Evolutionary conservation across 805 yeast species (phyloP), one percentile per base, ranked within the genome.

Genomic region (Starmera dryadoides): DNA sequence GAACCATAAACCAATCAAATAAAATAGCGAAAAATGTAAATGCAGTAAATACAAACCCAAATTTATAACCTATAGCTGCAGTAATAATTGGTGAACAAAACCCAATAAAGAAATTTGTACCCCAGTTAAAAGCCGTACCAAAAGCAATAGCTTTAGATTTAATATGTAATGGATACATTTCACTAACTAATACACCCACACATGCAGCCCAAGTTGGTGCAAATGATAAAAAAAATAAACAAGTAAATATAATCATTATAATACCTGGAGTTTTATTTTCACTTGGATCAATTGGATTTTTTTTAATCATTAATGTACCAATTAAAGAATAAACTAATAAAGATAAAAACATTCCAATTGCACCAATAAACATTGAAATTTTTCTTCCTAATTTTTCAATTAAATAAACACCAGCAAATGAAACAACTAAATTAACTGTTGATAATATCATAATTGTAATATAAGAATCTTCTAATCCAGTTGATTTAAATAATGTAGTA

Each of bases 11-110:
- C 6, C 72, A 67, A 18, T 69, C 55, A 49, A 69, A 69, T 39
- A 59, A 68, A 56, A 78, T 46, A 18, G 59, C 50, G 26, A 47
- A 61, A 26, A 73, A 52, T 55, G 71, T 58, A 47, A 75, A 72
- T 0, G 77, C 79, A n/a, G 72, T 54, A 38, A 61, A 61, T 12
- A 79, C 75, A 52, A 69, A 77, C 7, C 88, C 87, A 54, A 75
- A 73, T 47, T 68, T 66, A 59, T 78, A 80, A 41, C 78, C 80
- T 46, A 81, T 71, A 20, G 66, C 59, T 9, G 63, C 59, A 9
- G 77, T 75, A 42, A 81, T 69, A 48, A 73, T 68, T 7, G 88
- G 87, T 18, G 84, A 78, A 55, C 77, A 66, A 60, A 81, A 70
- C 7, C 84, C 63, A 46, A 80, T 71, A 46, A 72, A 57, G 59